Evolutionary conservation across 305 asterid species (phyloP).

Genomic region (Coffea humblotiana): DNA sequence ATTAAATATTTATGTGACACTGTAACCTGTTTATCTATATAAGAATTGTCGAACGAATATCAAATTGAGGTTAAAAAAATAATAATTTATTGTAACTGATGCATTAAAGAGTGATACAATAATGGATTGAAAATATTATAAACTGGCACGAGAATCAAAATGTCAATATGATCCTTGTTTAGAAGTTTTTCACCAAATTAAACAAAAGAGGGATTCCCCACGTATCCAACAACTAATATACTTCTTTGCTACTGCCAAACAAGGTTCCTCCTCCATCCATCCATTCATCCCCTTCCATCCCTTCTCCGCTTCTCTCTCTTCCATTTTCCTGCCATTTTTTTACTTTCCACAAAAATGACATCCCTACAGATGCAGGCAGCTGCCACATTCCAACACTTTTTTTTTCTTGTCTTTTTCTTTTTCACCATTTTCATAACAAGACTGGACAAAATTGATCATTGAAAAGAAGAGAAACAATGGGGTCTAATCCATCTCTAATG

Average conservation of each 20-base stretch:
- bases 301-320: slow-evolving; percentile 42
- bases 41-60: too few relatives aligned
- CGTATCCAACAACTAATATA: slow-evolving; percentile 1
- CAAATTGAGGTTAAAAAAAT: too few relatives aligned
- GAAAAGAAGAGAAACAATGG: slow-evolving; percentile 36
- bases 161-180: not conserved
- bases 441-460: slow-evolving; percentile 12
- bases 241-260: not conserved
- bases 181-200: not conserved
- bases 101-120: too few relatives aligned
- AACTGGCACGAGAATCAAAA: too few relatives aligned
- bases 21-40: too few relatives aligned
- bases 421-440: not conserved
- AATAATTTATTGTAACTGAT: too few relatives aligned
- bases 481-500: slow-evolving; percentile 32
- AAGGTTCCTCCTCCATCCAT: slow-evolving; percentile 20
- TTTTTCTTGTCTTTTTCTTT: not conserved
- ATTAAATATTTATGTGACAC: too few relatives aligned
- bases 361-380: not conserved
- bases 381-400: not conserved
- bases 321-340: slow-evolving; percentile 1
- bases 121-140: too few relatives aligned
- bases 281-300: slow-evolving; percentile 31
- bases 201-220: not conserved
- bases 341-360: slow-evolving; percentile 1